Percentiles rank a stretch among this genome's conserved stretches.
Evolutionary conservation across 2,329 filamentous ascomycete species (phyloP).

Genomic region (Stachybotrys echinatus): DNA sequence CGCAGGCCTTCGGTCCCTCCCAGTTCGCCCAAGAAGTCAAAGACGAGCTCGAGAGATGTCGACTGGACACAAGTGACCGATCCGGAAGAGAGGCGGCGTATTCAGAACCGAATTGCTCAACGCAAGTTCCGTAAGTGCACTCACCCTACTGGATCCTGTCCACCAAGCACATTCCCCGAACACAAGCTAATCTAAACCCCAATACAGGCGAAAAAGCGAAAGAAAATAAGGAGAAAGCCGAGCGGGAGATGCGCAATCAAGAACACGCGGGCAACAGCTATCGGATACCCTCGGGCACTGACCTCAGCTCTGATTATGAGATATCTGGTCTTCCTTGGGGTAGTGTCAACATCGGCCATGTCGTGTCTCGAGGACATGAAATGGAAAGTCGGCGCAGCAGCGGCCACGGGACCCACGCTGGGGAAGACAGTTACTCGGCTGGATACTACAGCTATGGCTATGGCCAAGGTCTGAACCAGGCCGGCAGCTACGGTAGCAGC

Average conservation of each 20-base stretch:
- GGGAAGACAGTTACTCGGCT: constrained; percentile 25
- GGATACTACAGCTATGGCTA: constrained; percentile 19
- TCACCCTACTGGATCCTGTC: too few species aligned
- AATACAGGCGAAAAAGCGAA: constrained; percentile 63
- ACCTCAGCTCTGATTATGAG: constrained; percentile 44
- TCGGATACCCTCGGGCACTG: constrained; percentile 50
- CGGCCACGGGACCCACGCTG: constrained; percentile 27
- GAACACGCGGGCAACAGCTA: constrained; percentile 61
- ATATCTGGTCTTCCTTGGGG: constrained; percentile 70
- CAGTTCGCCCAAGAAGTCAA: constrained; percentile 32
- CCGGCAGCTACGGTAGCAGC: constrained; percentile 25
- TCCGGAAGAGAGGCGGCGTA: constrained; percentile 64
- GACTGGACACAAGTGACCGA: constrained; percentile 68
- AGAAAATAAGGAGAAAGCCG: constrained; percentile 60
- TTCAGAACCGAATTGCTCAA: constrained; percentile 73
- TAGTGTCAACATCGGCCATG: constrained; percentile 55
- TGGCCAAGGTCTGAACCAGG: constrained; percentile 17
- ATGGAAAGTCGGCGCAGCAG: constrained; percentile 38
- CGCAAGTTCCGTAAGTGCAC: constrained; percentile 63
- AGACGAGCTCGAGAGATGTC: constrained; percentile 40
- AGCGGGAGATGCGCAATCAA: constrained; percentile 59
- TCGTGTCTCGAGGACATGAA: constrained; percentile 46
- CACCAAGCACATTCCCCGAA: neutral
- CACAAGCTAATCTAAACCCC: neutral
- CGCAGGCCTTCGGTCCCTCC: constrained; percentile 21